Conservation (phyloP, 2,329 filamentous ascomycete genomes). For the Exophiala viscosa region DNA sequence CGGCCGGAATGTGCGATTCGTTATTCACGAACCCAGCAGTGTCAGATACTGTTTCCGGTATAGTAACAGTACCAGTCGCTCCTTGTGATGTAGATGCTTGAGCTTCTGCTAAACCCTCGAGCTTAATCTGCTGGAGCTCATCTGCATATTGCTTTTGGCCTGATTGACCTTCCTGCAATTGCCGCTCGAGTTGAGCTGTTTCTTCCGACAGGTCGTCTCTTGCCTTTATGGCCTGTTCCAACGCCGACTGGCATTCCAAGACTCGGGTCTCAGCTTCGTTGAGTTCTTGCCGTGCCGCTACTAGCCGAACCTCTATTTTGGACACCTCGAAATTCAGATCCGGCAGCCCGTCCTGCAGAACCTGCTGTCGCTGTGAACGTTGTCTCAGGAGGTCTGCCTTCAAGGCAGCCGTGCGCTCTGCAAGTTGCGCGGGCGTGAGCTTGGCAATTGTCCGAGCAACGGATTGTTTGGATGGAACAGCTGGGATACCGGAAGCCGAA, state of each 20-base stretch:
- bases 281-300: slow-evolving; percentile 35
- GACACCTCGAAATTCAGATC: slow-evolving; percentile 44
- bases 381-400: slow-evolving; percentile 35
- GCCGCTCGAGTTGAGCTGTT: slow-evolving; percentile 40
- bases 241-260: slow-evolving; percentile 4
- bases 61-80: background rate
- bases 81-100: slow-evolving; percentile 1
- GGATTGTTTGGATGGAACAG: background rate
- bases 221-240: slow-evolving; percentile 29
- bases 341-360: slow-evolving; percentile 48
- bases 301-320: slow-evolving; percentile 35
- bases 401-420: slow-evolving; percentile 21
- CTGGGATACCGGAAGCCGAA: background rate
- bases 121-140: slow-evolving; percentile 48
- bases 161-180: slow-evolving; percentile 39
- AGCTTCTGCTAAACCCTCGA: slow-evolving; percentile 38
- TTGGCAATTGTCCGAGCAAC: slow-evolving; percentile 12
- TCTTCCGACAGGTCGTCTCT: slow-evolving; percentile 43
- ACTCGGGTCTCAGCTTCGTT: slow-evolving; percentile 29
- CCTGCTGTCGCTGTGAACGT: slow-evolving; percentile 43
- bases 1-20: too few relatives aligned
- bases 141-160: slow-evolving; percentile 43
- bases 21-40: background rate
- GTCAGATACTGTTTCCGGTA: background rate
- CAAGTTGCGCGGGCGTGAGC: slow-evolving; percentile 22